Base-by-base conservation (phyloP, 2,329 filamentous ascomycete species). In the Fusarium sp. region DNA sequence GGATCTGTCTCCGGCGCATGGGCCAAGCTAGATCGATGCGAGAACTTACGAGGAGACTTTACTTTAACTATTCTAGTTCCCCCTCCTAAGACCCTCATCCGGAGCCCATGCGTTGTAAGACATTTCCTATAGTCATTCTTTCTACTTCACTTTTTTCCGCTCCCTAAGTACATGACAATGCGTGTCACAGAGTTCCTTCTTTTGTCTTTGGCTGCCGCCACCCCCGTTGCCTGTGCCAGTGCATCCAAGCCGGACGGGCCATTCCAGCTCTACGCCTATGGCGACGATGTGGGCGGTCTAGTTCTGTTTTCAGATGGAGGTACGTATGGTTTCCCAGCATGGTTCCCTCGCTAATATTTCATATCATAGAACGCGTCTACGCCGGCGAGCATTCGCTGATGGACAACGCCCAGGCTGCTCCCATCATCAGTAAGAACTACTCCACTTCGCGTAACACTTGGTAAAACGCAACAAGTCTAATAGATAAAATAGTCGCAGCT, bases 221-320 rank as follows among this genome's bases (percentile, higher is more conserved):
- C 50, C 12, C 28, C 39, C 31, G 27, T 34, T 18, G 44, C 44
- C 28, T 31, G 44, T 48, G 44, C 44, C 44, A 31, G 18, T 48
- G 28, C 44, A 13, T 27, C 44, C 3, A 34, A 9, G 6, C 44
- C 44, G 6, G 31, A 34, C 11, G 31, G 31, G 8, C 31, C 31
- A 7, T 65, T 62, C 58, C 37, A 43, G 9, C 39, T 65, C 5
- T 55, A 57, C 43, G 62, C 62, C 34, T 61, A 57, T 47, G 58
- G 57, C 28, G 51, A 62, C 23, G 40, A 37, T 6, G 51, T 65
- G n/a, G 58, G 52, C 13, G 46, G 47, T n/a, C 12, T 65, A 11
- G 41, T 52, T 12, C 15, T 65, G 41, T 52, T 62, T 34, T 65
- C 57, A 7, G 18, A 46, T 4, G 62, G 62, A 41, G 41, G 62